Percentiles rank a stretch among this genome's conserved stretches.
These are phyloP conservation scores for Hyphopichia fennica DNA, from an alignment of 1,139 yeast genomes.

Conservation along the genomic window DNA sequence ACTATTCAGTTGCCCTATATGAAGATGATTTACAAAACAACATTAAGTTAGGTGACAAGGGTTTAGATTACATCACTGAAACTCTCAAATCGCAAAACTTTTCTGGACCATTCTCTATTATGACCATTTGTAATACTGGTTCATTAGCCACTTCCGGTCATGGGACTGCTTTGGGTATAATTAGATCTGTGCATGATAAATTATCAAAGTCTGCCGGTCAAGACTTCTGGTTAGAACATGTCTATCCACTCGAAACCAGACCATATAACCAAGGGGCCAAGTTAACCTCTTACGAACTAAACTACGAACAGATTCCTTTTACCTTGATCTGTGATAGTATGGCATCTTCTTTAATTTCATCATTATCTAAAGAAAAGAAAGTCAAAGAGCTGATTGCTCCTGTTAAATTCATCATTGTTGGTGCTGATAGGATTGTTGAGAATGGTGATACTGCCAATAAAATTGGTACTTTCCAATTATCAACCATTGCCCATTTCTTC, in stretches of 20 bases:
- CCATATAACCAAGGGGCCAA: conserved; percentile 97
- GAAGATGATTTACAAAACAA: conserved; percentile 79
- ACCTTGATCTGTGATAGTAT: conserved; percentile 89
- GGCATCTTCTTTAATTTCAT: conserved; percentile 71
- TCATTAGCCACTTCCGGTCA: conserved; percentile 96
- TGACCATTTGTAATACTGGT: conserved; percentile 86
- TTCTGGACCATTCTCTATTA: conserved; percentile 68
- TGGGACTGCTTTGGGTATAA: conserved; percentile 93
- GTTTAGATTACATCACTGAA: conserved; percentile 64
- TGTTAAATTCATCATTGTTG: conserved; percentile 87
- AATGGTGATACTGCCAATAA: conserved; percentile 97
- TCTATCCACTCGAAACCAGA: conserved; percentile 89
- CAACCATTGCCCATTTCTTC: conserved; percentile 57
- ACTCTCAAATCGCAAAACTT: conserved; percentile 49
- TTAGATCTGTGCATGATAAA: conserved; percentile 63
- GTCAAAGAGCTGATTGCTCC: conserved; percentile 44
- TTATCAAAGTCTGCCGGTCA: conserved; percentile 30
- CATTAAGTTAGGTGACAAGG: conserved; percentile 74
- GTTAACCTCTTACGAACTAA: conserved; percentile 85
- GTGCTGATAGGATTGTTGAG: conserved; percentile 92
- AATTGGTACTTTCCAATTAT: conserved; percentile 92
- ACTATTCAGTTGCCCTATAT: conserved; percentile 60
- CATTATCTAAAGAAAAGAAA: conserved; percentile 20
- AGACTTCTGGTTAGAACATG: conserved; percentile 57
- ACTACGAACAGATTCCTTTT: conserved; percentile 82